Conservation (phyloP, 306 rosid species). For the Dryas alaskensis region DNA sequence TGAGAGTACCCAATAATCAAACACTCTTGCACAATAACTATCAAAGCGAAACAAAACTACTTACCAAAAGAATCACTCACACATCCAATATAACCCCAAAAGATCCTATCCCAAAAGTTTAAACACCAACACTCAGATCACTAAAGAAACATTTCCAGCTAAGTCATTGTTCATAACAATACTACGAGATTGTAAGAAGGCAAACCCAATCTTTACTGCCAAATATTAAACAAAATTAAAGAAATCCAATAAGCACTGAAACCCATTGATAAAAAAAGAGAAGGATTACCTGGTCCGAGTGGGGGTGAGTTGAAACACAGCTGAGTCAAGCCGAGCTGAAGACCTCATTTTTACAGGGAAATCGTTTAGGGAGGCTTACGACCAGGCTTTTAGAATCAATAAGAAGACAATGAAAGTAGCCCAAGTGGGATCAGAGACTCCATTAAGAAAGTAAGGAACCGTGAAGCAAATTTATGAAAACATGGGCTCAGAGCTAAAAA, state of each 20-base stretch:
- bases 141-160: conserved; percentile 10
- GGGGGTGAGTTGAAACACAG: conserved; percentile 90
- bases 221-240: not conserved
- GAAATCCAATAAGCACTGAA: not conserved
- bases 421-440: conserved; percentile 35
- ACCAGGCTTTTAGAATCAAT: conserved; percentile 11
- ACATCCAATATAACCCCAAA: conserved; percentile 12
- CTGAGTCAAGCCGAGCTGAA: conserved; percentile 74
- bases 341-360: conserved; percentile 50
- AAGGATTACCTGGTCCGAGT: conserved; percentile 77
- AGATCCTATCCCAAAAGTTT: conserved; percentile 17
- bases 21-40: not conserved
- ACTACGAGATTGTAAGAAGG: conserved; percentile 4
- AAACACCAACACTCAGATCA: conserved; percentile 27
- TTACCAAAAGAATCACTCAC: not conserved
- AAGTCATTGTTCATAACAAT: conserved; percentile 8
- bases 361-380: conserved; percentile 2
- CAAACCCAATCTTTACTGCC: conserved; percentile 11
- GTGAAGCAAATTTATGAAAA: conserved; percentile 10
- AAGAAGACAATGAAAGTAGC: not conserved
- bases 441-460: conserved; percentile 16
- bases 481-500: conserved; percentile 23
- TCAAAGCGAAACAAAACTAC: not conserved
- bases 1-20: not conserved
- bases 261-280: not conserved